These are phyloP conservation scores for Fusarium albidum DNA, from an alignment of 2,329 filamentous ascomycete species.

Conservation along the genomic window DNA sequence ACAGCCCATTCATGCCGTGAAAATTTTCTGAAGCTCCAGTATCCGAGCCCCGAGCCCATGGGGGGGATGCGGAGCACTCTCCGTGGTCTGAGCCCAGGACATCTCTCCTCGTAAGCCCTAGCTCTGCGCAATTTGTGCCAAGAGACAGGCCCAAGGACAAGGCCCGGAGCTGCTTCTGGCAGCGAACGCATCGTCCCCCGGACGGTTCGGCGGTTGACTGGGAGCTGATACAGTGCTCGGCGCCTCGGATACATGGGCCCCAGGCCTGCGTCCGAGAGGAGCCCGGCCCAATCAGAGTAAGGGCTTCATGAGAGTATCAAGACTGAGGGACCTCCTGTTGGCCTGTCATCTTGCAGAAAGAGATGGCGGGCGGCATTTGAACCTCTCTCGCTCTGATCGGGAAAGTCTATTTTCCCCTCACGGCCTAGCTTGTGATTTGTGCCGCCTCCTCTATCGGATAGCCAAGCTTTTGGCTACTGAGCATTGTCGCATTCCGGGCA, in stretches of 20 bases:
- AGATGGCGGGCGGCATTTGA: conserved; percentile 22
- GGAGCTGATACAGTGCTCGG: conserved; percentile 10
- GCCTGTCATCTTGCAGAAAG: conserved; percentile 11
- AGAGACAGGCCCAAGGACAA: background rate
- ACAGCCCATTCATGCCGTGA: conserved; percentile 7
- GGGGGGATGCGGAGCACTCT: background rate
- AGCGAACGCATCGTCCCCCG: background rate
- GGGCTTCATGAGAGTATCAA: conserved; percentile 1
- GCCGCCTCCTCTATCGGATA: conserved; percentile 15
- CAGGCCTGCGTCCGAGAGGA: conserved; percentile 16
- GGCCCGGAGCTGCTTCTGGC: conserved; percentile 6
- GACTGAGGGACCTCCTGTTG: conserved; percentile 25
- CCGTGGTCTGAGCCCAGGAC: conserved; percentile 5
- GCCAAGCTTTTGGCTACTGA: conserved; percentile 21
- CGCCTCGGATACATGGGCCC: conserved; percentile 9
- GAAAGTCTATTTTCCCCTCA: conserved; percentile 41
- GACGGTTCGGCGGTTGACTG: background rate
- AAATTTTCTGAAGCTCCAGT: conserved; percentile 1
- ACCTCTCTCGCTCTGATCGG: conserved; percentile 28
- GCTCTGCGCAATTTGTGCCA: background rate
- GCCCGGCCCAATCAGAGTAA: conserved; percentile 17
- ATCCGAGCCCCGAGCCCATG: background rate
- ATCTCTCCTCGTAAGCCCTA: background rate
- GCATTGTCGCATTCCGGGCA: conserved; percentile 9
- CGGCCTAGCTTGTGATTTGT: conserved; percentile 21